phyloP scores from a whole-genome alignment of 805 yeast genomes.

The Schwanniomyces polymorphus region DNA sequence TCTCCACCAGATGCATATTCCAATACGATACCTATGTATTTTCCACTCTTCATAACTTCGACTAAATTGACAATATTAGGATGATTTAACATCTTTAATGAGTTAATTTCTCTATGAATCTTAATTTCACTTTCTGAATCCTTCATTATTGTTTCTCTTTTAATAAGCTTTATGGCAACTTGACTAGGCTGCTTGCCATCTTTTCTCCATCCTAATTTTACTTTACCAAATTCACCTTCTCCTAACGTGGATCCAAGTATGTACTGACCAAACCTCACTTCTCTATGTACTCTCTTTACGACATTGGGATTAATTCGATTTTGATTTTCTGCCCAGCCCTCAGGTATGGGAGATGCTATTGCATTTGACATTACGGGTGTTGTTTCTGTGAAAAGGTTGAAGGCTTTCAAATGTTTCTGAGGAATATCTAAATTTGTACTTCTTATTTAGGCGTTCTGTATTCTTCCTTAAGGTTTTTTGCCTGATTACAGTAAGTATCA shows the following conservation, averaged over 20 bases:
- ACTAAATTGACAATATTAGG: conserved; percentile 92
- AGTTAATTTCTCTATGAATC: conserved; percentile 90
- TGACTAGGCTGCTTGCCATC: conserved; percentile 76
- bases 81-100: conserved; percentile 80
- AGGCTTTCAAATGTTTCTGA: background rate
- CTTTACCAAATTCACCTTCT: conserved; percentile 98
- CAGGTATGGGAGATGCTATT: background rate
- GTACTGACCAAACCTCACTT: conserved; percentile 86
- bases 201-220: conserved; percentile 93
- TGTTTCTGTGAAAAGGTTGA: background rate
- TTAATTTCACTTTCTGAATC: conserved; percentile 85
- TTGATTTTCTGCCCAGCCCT: background rate
- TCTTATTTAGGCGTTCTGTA: background rate
- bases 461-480: background rate
- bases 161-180: conserved; percentile 90
- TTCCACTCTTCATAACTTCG: conserved; percentile 90
- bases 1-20: conserved; percentile 99
- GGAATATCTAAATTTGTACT: background rate
- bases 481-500: background rate
- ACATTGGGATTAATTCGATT: conserved; percentile 6
- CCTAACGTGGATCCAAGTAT: conserved; percentile 91
- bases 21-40: conserved; percentile 92
- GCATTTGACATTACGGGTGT: background rate
- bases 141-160: conserved; percentile 83
- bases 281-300: conserved; percentile 35